Base-by-base conservation (phyloP, 768 basidiomycete genomes). In the Neoboletus brunneissimus region DNA sequence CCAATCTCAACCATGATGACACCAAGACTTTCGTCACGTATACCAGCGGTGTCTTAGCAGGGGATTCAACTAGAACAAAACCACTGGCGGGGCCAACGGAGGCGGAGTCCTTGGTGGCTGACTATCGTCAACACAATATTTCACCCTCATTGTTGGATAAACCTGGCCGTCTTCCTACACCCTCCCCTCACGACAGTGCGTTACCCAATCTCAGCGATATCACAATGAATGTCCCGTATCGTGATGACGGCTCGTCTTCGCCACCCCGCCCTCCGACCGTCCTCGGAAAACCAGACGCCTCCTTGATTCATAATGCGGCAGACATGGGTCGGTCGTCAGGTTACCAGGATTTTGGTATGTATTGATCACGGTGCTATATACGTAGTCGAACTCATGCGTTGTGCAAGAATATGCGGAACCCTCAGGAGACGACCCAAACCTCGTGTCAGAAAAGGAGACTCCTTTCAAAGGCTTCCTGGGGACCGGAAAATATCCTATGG, bases 351-450 rank as follows among this genome's bases (percentile, higher is more conserved):
- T 64, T 88, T 57, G 86, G 85, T 85, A 54, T 44, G 68, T 37
- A 29, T 48, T 7, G 0, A 20, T 35, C 27, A 25, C 50, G 32
- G 9, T 43, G 15, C 15, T 37, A 5, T 31, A 20, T 53, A 16
- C 8, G 29, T 37, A 32, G 9, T 31, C 29, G 48, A 52, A 34
- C 27, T 55, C 48, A 54, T 57, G 15, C 11, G 10, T 54, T 57
- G 29, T 55, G 18, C 64, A 89, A 90, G 89, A 89, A 61, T 89
- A 87, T 64, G 81, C 80, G 27, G 87, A 87, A 54, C 83, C 86
- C 27, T 68, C 73, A 51, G 57, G 43, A 16, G 59, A 61, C 5
- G 55, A 60, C 12, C 58, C 67, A 48, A 70, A 67, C 9, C 45
- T 64, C 10, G 53, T 67, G 16, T 57, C 67, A n/a, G 79, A 79